A percentile compares a stretch with the other conserved stretches of the same genome.
Evolutionary conservation across 352 stramenopile species (phyloP).

Genomic region (Phytophthora parvispora): DNA sequence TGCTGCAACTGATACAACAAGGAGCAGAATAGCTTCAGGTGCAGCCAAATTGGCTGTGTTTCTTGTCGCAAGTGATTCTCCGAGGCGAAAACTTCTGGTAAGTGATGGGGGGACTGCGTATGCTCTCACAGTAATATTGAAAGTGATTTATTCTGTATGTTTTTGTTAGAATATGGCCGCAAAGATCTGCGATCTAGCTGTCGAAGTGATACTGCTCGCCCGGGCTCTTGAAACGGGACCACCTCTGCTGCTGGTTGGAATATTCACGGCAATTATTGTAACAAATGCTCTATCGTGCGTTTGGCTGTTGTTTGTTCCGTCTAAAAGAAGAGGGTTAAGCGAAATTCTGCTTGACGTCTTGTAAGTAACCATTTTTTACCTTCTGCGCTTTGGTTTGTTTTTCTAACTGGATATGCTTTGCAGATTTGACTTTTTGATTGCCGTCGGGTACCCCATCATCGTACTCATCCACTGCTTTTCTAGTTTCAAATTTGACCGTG

Average conservation of each 20-base stretch:
- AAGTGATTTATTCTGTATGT: no score
- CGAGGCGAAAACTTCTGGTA: no score
- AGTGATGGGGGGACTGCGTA: no score
- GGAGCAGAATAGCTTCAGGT: no score
- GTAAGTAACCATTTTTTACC: conserved; percentile 1
- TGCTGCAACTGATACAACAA: no score
- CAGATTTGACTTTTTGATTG: conserved; percentile 44
- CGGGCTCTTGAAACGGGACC: conserved; percentile 16
- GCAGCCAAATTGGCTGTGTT: no score
- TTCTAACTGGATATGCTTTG: background rate
- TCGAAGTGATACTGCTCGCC: background rate
- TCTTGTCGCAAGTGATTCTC: no score
- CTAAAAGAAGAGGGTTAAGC: background rate
- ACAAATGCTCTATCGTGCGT: conserved; percentile 5
- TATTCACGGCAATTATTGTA: conserved; percentile 1
- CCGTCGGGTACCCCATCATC: conserved; percentile 37
- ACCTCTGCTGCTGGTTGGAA: background rate
- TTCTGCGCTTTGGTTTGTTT: no score
- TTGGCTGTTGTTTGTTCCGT: background rate
- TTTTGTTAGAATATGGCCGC: background rate
- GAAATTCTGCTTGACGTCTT: conserved; percentile 13
- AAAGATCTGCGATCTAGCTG: background rate
- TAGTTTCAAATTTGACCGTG: conserved; percentile 33
- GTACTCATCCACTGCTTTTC: conserved; percentile 34
- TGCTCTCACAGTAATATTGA: no score